Evolutionary conservation across 768 basidiomycete species (phyloP), one percentile per base, ranked within the genome.

Genomic region (Leccinum broughii): DNA sequence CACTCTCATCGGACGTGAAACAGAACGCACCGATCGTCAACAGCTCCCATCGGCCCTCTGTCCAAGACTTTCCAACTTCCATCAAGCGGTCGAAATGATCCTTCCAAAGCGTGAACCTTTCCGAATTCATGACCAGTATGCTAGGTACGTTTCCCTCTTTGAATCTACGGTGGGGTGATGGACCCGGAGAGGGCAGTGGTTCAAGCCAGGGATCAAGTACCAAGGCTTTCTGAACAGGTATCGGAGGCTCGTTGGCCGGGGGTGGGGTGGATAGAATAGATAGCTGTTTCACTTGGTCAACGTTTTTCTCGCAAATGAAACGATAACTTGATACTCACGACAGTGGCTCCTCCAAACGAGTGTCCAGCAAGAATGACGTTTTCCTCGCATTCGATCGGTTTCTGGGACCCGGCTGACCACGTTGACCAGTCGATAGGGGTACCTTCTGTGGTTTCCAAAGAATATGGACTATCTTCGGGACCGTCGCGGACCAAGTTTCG

Each of bases 151-250:
- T 24, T 4, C 53, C 55, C 11, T 62, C 63, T 24, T 59, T 30
- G 24, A 62, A 54, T 34, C 54, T 56, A 32, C 55, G 53, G 37
- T 58, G 62, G 17, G 72, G 77, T 1, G 55, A 59, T 0, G 77
- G 86, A 4, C 85, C 86, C 32, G 84, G 89, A 41, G 78, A 70
- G 7, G 86, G 81, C 24, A 92, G 67, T 17, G 92, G 90, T 58
- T 93, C 90, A 8, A 93, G 74, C 92, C 93, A 94, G 20, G 93
- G 93, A 73, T 95, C 93, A 17, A 92, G 80, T 22, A 88, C 77
- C 22, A 94, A 68, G 9, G 81, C 84, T 51, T 83, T 81, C 6
- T 76, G 72, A 54, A 90, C 74, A 0, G 86, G 87, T 57, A 93
- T 77, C 3, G 66, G 69, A 13, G 68, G 50, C 58, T 80, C 76